These are phyloP conservation scores for Xenosphaeropsis pyriputrescens DNA, from an alignment of 2,329 filamentous ascomycete species.

Conservation along the genomic window DNA sequence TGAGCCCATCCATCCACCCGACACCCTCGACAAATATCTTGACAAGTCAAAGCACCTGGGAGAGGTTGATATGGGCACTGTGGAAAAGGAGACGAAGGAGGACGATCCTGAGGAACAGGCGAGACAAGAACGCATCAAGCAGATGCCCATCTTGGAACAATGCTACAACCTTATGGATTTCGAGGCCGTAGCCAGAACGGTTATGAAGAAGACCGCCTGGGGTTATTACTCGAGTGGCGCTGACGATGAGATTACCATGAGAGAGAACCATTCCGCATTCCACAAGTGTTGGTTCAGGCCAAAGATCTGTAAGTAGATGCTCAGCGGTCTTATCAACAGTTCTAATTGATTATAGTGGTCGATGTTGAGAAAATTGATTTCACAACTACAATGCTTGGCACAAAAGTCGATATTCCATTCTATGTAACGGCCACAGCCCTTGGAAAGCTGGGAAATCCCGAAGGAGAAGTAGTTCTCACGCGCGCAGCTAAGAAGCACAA, in stretches of 20 bases:
- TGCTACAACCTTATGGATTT: conserved; percentile 96
- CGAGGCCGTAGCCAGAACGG: conserved; percentile 68
- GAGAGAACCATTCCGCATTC: conserved; percentile 90
- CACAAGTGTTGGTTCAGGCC: conserved; percentile 98
- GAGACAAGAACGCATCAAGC: conserved; percentile 56
- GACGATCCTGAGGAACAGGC: conserved; percentile 58
- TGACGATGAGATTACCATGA: conserved; percentile 81
- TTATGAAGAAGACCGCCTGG: conserved; percentile 97
- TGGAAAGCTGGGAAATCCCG: conserved; percentile 84
- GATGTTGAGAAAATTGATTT: conserved; percentile 82
- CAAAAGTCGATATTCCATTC: conserved; percentile 72
- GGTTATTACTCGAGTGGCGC: conserved; percentile 94
- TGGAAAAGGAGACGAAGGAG: conserved; percentile 50
- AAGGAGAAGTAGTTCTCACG: conserved; percentile 87
- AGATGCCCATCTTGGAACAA: conserved; percentile 69
- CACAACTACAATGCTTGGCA: conserved; percentile 86
- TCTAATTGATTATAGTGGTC: conserved; percentile 31
- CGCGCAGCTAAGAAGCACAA: conserved; percentile 72
- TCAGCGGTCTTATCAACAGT: too few relatives aligned
- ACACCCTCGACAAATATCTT: conserved; percentile 77
- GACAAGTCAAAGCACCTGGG: conserved; percentile 77
- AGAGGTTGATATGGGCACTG: conserved; percentile 76
- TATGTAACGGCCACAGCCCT: conserved; percentile 95
- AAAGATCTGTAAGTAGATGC: conserved; percentile 33
- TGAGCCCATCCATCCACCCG: conserved; percentile 77